phyloP scores from a whole-genome alignment of 495 filamentous ascomycete species.

The Pyrenula aspistea region DNA sequence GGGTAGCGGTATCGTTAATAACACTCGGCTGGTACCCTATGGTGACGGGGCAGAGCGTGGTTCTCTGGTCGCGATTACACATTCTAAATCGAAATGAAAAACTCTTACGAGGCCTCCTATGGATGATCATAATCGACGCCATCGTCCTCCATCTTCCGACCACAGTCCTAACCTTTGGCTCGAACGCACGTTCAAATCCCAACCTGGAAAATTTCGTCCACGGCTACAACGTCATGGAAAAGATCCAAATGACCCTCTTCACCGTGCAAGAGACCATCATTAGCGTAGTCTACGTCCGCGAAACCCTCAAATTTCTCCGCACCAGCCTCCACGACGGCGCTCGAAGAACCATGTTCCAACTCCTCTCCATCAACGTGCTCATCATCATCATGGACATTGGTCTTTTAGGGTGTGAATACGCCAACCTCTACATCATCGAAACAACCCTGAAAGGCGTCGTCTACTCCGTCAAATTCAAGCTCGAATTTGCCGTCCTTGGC shows the following conservation, averaged over 20 bases:
- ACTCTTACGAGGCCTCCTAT: constrained; percentile 36
- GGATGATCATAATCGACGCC: constrained; percentile 48
- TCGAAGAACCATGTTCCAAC: constrained; percentile 44
- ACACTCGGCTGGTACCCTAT: constrained; percentile 49
- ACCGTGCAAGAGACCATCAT: constrained; percentile 50
- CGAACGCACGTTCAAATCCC: constrained; percentile 25
- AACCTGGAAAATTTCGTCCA: constrained; percentile 15
- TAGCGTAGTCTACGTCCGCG: constrained; percentile 47
- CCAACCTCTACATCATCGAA: constrained; percentile 43
- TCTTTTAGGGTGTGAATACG: constrained; percentile 44
- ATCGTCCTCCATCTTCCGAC: constrained; percentile 43
- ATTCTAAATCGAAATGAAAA: constrained; percentile 39
- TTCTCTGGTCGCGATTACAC: constrained; percentile 58
- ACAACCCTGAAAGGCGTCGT: constrained; percentile 47
- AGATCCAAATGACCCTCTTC: constrained; percentile 52
- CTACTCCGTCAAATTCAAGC: constrained; percentile 55
- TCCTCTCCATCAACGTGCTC: constrained; percentile 44
- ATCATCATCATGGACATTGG: constrained; percentile 44
- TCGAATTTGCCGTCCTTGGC: constrained; percentile 51
- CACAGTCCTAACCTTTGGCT: constrained; percentile 43
- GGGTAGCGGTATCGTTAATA: constrained; percentile 31
- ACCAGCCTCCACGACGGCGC: constrained; percentile 29
- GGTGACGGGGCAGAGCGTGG: constrained; percentile 55
- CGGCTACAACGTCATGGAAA: constrained; percentile 46
- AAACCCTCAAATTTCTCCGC: constrained; percentile 36